Evolutionary conservation across 257 asterid species (phyloP), one percentile per base, ranked within the genome.

Genomic region (Datura wrightii): DNA sequence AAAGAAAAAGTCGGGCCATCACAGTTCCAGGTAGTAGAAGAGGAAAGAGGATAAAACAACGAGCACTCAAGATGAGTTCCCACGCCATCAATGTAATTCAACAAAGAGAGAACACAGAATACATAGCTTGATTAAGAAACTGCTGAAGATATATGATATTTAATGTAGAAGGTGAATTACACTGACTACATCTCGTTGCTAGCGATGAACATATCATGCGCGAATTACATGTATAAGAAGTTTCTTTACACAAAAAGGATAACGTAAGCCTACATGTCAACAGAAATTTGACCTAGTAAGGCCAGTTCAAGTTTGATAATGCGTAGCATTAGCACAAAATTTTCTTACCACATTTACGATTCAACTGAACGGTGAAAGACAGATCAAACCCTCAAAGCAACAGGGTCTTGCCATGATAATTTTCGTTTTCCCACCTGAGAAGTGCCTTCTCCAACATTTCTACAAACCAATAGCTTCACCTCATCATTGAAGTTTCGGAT

Each of bases 321-420:
- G 14, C 31, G 46, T 62, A 74, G 44, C 15, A 14, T 31, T 50
- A 13, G 2, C 24, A 7, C 60, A 48, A 5, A 70, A 31, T 13
- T 48, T 13, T 48, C 81, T 74, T 24, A 74, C 60, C 81, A 74
- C 59, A 46, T 72, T 72, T 46, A 24, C 31, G 31, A 24, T 24
- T 24, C 31, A 46, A 72, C 58, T 50, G 41, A 3, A 78, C 1
- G 7, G 15, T 50, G 46, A 36, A 31, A 31, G 81, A 50, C 0
- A 19, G 44, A 67, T 93, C 94, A 94, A 87, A 95, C 98, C 85
- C 97, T 89, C 92, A 94, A 84, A 24, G 96, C 98, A 81, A 93
- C 97, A 0, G 97, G 94, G 76, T 95, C 99, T 89, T 93, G 99
- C 99, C 99, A 94, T 34, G 99, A 91, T 58, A 95, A 90, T 79